These are phyloP conservation scores for Talaromyces sp. DNA, from an alignment of 2,329 filamentous ascomycete species.

Conservation along the genomic window DNA sequence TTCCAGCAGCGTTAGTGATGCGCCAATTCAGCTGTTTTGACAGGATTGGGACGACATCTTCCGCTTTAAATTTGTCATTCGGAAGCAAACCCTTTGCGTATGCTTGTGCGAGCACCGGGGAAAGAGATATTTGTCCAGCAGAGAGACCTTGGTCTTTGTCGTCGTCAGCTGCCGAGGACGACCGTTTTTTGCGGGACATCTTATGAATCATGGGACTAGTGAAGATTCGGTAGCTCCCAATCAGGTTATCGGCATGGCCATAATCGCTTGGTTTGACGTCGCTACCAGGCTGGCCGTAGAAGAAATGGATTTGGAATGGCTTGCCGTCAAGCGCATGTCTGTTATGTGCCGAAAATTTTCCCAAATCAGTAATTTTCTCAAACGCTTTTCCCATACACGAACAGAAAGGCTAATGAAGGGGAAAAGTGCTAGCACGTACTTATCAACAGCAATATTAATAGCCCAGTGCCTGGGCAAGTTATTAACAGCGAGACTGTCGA, in stretches of 20 bases:
- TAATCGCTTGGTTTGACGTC: constrained; percentile 36
- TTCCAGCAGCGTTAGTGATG: constrained; percentile 12
- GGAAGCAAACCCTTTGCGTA: constrained; percentile 9
- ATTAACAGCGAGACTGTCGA: constrained; percentile 20
- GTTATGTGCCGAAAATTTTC: background rate
- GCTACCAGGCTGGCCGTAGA: constrained; percentile 48
- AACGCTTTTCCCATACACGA: constrained; percentile 38
- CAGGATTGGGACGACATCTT: constrained; percentile 13
- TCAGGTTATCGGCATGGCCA: constrained; percentile 46
- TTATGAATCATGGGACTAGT: constrained; percentile 10
- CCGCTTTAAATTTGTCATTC: constrained; percentile 4
- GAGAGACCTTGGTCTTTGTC: background rate
- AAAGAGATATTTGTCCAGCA: constrained; percentile 14
- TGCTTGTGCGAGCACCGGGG: constrained; percentile 14
- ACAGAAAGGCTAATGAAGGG: background rate
- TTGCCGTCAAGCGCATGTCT: constrained; percentile 45
- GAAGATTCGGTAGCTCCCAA: constrained; percentile 58
- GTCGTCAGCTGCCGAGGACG: background rate
- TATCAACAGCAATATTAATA: constrained; percentile 55
- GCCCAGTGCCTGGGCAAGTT: constrained; percentile 52
- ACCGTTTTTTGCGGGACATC: too few relatives aligned
- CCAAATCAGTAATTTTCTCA: constrained; percentile 23
- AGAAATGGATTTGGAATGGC: constrained; percentile 63
- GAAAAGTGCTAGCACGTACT: constrained; percentile 8
- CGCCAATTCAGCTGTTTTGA: constrained; percentile 16